Evolutionary conservation across 768 basidiomycete genomes (phyloP).

Genomic region (Suillus subaureus): DNA sequence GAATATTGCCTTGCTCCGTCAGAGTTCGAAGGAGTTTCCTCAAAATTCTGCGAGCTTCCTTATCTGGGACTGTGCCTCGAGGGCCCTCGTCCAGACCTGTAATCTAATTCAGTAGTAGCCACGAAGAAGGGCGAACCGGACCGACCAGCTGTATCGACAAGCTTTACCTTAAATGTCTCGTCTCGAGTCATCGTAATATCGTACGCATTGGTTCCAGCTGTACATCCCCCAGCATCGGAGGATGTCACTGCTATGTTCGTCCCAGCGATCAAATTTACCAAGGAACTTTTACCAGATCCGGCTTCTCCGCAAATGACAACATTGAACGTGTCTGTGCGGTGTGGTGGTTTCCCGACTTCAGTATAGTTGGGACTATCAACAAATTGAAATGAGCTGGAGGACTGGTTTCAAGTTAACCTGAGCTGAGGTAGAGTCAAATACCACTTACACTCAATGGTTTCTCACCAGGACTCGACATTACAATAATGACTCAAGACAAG

Average conservation of each 20-base stretch:
- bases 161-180: not conserved
- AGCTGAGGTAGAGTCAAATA: not conserved
- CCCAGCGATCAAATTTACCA: conserved; percentile 8
- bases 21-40: conserved; percentile 35
- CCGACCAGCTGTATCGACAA: conserved; percentile 22
- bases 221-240: not conserved
- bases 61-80: conserved; percentile 26
- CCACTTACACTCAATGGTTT: not conserved
- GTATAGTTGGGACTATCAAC: not conserved
- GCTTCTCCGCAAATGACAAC: not conserved
- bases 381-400: not conserved
- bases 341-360: not conserved
- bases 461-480: not conserved
- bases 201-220: not conserved
- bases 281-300: conserved; percentile 7
- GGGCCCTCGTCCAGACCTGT: conserved; percentile 37
- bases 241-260: conserved; percentile 15
- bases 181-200: not conserved
- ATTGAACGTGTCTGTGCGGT: no score
- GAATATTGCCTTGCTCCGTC: conserved; percentile 23
- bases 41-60: conserved; percentile 29
- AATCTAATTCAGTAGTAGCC: not conserved
- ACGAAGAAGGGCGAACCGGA: not conserved
- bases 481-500: not conserved
- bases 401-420: not conserved